Evolutionary conservation across 345 rosid species (phyloP).

Genomic region (Raphanus sativus): DNA sequence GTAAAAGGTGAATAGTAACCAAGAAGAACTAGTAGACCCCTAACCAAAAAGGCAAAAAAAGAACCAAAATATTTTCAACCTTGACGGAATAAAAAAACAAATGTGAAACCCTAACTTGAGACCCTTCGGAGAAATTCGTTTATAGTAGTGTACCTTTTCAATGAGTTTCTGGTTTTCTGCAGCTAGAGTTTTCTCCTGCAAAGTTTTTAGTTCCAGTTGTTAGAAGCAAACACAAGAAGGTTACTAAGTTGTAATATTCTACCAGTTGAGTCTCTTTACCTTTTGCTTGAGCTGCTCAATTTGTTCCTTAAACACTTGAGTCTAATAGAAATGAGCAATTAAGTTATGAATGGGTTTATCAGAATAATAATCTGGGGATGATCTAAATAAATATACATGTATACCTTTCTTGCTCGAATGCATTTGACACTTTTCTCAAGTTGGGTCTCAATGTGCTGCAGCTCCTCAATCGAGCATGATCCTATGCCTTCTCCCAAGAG

Average conservation of each 20-base stretch:
- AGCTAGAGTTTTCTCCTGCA: slow-evolving; percentile 56
- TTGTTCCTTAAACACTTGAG: slow-evolving; percentile 68
- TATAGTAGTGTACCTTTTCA: slow-evolving; percentile 46
- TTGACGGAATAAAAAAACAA: neutral
- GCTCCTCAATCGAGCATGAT: slow-evolving; percentile 57
- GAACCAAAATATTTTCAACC: neutral
- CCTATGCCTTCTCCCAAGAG: slow-evolving; percentile 58
- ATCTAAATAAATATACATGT: neutral
- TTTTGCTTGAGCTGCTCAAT: slow-evolving; percentile 62
- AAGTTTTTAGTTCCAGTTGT: slow-evolving; percentile 16
- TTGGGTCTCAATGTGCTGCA: slow-evolving; percentile 61
- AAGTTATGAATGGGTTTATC: neutral
- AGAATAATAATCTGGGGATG: neutral
- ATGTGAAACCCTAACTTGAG: slow-evolving; percentile 27
- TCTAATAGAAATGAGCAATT: slow-evolving; percentile 40
- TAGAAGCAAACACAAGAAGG: slow-evolving; percentile 8
- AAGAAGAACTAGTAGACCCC: neutral
- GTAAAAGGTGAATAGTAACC: neutral
- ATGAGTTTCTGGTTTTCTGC: slow-evolving; percentile 61
- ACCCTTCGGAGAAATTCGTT: neutral
- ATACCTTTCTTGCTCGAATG: slow-evolving; percentile 62
- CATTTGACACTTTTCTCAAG: slow-evolving; percentile 55
- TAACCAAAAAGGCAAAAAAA: slow-evolving; percentile 9
- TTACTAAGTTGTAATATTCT: slow-evolving; percentile 19
- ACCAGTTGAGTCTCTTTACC: slow-evolving; percentile 43